phyloP scores from a whole-genome alignment of 352 stramenopile genomes.

The Globisporangium mamillatum region DNA sequence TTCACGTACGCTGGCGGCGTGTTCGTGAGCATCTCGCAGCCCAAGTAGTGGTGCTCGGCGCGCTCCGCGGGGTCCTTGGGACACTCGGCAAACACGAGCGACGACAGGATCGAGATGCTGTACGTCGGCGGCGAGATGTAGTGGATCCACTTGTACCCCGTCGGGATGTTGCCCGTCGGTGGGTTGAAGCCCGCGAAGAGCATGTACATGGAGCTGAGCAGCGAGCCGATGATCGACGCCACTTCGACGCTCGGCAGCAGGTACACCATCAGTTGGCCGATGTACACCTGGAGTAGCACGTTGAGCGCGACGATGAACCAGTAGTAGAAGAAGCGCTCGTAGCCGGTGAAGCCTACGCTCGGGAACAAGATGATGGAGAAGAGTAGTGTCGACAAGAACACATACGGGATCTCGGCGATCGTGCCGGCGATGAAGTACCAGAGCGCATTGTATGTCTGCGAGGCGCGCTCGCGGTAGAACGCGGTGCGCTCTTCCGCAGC shows the following conservation, averaged over 20 bases:
- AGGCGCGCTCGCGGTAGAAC: conserved; percentile 91
- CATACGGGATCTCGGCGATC: conserved; percentile 75
- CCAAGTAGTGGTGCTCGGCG: conserved; percentile 19
- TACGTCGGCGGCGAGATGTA: conserved; percentile 51
- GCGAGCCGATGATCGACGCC: conserved; percentile 35
- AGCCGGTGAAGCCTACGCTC: conserved; percentile 41
- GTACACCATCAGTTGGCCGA: conserved; percentile 49
- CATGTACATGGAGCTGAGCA: conserved; percentile 61
- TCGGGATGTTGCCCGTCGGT: conserved; percentile 35
- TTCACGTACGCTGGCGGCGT: conserved; percentile 22
- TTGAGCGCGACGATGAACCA: conserved; percentile 45
- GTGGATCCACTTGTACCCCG: conserved; percentile 57
- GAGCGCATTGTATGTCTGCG: conserved; percentile 86
- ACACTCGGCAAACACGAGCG: conserved; percentile 40
- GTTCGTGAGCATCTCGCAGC: conserved; percentile 30
- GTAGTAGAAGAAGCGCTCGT: conserved; percentile 35
- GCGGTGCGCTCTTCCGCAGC: conserved; percentile 82
- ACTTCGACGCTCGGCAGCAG: conserved; percentile 43
- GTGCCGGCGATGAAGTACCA: conserved; percentile 82
- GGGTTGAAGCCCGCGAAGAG: conserved; percentile 54
- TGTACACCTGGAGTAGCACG: conserved; percentile 46
- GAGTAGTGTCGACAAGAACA: conserved; percentile 32
- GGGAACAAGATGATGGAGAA: conserved; percentile 43
- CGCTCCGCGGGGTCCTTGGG: conserved; percentile 15
- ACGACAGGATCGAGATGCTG: conserved; percentile 34